Evolutionary conservation across 2,329 filamentous ascomycete species (phyloP).

Genomic region (Allantophomopsis lycopodina): DNA sequence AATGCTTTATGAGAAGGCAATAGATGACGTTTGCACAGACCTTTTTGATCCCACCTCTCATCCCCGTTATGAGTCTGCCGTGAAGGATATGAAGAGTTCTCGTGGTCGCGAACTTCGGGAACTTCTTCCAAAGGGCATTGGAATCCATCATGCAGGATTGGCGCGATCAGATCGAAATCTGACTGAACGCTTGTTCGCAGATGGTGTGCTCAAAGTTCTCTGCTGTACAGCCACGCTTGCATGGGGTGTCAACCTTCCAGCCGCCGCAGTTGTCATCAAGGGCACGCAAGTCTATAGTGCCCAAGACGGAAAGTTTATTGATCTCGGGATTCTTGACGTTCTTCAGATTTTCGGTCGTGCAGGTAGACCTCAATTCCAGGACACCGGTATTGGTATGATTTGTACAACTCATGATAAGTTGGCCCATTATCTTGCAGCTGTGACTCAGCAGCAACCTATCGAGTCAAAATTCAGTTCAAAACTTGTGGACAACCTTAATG

Average conservation of each 20-base stretch:
- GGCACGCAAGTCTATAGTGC: conserved; percentile 95
- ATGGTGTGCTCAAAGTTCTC: conserved; percentile 90
- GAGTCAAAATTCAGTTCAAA: conserved; percentile 93
- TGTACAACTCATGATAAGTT: conserved; percentile 93
- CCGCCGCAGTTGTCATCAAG: conserved; percentile 94
- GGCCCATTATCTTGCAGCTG: conserved; percentile 77
- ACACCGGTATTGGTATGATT: conserved; percentile 96
- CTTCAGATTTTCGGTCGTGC: conserved; percentile 97
- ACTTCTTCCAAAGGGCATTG: conserved; percentile 78
- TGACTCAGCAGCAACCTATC: conserved; percentile 93
- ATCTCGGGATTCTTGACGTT: conserved; percentile 91
- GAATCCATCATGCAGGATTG: conserved; percentile 96
- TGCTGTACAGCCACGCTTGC: conserved; percentile 97
- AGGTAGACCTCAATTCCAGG: conserved; percentile 93
- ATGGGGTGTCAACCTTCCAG: conserved; percentile 97
- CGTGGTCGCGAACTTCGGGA: conserved; percentile 82
- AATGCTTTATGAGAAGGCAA: conserved; percentile 73
- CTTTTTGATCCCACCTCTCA: conserved; percentile 73
- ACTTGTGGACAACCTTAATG: conserved; percentile 91
- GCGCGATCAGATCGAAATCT: conserved; percentile 84
- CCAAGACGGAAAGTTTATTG: conserved; percentile 91
- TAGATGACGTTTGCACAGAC: conserved; percentile 65
- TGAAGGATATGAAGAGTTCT: conserved; percentile 74
- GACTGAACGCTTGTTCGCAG: conserved; percentile 83
- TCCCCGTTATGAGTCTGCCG: conserved; percentile 65